Conservation (phyloP, 805 yeast genomes). For the Zygoascus tannicola region DNA sequence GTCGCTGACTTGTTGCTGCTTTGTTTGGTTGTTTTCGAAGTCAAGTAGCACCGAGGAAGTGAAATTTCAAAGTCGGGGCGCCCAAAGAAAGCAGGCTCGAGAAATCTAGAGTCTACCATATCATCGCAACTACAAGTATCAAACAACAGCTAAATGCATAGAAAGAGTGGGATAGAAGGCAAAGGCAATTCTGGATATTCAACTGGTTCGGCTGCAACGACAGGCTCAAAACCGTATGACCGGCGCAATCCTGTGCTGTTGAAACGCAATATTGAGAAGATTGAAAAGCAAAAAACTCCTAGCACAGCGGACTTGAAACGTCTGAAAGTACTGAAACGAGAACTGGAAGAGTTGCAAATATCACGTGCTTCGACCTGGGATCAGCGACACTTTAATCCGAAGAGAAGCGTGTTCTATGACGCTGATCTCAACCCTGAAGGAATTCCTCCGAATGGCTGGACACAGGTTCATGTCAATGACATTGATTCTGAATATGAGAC, state of each 20-base stretch:
- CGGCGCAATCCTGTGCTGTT: background rate
- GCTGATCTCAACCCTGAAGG: conserved; percentile 22
- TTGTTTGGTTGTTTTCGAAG: background rate
- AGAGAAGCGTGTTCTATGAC: conserved; percentile 22
- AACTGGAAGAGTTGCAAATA: conserved; percentile 11
- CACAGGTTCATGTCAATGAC: conserved; percentile 21
- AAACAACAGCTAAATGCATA: too few species aligned
- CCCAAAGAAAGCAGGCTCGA: too few species aligned
- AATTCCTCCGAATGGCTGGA: conserved; percentile 23
- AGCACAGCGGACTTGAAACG: conserved; percentile 5
- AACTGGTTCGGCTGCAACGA: too few species aligned
- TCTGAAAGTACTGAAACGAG: conserved; percentile 13
- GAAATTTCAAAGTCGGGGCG: too few species aligned
- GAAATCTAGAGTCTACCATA: too few species aligned
- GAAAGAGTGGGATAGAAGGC: too few species aligned
- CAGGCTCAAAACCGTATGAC: too few species aligned
- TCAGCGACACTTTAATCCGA: conserved; percentile 1
- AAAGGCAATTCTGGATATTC: too few species aligned
- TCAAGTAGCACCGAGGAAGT: background rate
- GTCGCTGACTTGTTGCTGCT: background rate
- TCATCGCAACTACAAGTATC: too few species aligned
- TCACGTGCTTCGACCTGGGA: background rate
- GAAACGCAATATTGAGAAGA: conserved; percentile 18
- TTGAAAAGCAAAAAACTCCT: conserved; percentile 16
- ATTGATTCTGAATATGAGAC: conserved; percentile 18